Base-by-base conservation (phyloP, 768 basidiomycete genomes). In the Serpula lacrymans region DNA sequence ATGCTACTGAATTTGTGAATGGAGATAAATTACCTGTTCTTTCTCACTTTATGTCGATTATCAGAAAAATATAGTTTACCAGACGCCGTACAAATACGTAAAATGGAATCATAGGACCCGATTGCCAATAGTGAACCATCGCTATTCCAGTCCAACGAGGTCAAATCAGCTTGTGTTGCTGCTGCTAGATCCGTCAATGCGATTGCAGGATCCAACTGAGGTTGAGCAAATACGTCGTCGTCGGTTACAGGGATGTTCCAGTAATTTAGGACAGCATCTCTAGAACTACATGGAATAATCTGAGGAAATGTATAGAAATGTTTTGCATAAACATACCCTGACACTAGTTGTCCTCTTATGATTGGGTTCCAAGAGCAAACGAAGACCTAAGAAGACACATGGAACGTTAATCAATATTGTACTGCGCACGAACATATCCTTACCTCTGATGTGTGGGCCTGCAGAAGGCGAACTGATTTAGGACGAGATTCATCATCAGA, bases 301-400 rank as follows among this genome's bases (percentile, higher is more conserved):
- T 35, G 32, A 37, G 25, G 25, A 32, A 41, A 34, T 14, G 34
- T 10, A 43, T 35, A n/a, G 23, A 29, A 32, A 38, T 16, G 8
- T 23, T 25, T 13, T 17, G 21, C 42, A 25, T 35, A 36, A 28
- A 51, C 77, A 45, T 59, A 88, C 87, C 88, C 88, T 21, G 87
- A 80, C 16, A 84, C 84, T 13, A 91, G 62, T n/a, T 80, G 52
- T 27, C 74, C 69, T 22, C 66, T 67, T 24, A 72, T 65, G 26
- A 63, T 68, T 10, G 88, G 87, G 60, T 87, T 90, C 71, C 85
- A 91, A 4, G 82, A 77, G 41, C 85, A 86, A 5, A 86, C 80
- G 40, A 89, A 91, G 6, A 91, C 84, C 87, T 89, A 41, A 14
- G 28, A 22, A 33, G 16, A 21, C 20, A 41, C n/a, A 23, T 18